Conservation (phyloP, 2,329 filamentous ascomycete species). For the Xylaria sp. region DNA sequence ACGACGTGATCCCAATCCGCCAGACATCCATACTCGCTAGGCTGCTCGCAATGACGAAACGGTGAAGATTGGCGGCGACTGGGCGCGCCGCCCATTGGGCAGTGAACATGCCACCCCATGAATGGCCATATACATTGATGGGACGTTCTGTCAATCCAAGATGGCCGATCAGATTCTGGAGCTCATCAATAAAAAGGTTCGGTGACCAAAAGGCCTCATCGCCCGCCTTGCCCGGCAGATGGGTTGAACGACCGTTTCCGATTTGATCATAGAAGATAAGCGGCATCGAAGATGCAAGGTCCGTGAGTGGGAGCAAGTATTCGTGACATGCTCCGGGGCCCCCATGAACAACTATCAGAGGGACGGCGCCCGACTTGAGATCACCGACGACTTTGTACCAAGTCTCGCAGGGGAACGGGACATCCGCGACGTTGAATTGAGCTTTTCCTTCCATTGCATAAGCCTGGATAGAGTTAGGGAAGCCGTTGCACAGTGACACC, state of each 20-base stretch:
- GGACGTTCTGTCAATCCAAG: conserved; percentile 62
- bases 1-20: conserved; percentile 29
- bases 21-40: conserved; percentile 49
- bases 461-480: too few species aligned
- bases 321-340: conserved; percentile 57
- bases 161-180: conserved; percentile 59
- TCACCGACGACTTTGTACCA: conserved; percentile 45
- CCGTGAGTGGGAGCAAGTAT: conserved; percentile 54
- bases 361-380: conserved; percentile 28
- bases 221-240: conserved; percentile 57
- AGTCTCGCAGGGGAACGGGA: conserved; percentile 32
- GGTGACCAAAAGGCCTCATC: conserved; percentile 60
- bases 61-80: conserved; percentile 40
- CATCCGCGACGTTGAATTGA: not conserved
- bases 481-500: not conserved
- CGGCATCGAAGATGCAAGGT: conserved; percentile 54
- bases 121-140: conserved; percentile 51
- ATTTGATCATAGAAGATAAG: conserved; percentile 67
- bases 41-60: conserved; percentile 47
- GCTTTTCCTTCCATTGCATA: conserved; percentile 1
- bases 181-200: conserved; percentile 60
- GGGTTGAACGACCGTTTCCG: conserved; percentile 61
- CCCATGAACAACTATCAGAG: conserved; percentile 44
- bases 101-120: conserved; percentile 65
- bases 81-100: conserved; percentile 53